Conservation (phyloP, 345 rosid genomes). For the Syzygium grande region DNA sequence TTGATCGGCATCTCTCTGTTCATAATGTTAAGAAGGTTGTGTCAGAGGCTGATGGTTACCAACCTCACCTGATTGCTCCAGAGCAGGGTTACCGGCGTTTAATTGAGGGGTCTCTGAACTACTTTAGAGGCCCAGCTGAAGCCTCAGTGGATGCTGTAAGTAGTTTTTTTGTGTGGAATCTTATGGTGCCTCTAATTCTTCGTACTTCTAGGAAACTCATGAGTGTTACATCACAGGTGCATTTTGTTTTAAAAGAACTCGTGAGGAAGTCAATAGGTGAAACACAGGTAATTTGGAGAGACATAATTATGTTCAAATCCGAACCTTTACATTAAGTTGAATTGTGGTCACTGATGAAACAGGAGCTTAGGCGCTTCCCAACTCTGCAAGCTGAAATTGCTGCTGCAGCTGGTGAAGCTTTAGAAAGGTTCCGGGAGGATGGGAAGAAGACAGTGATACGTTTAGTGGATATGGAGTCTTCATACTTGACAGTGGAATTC, state of each 20-base stretch:
- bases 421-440: conserved; percentile 74
- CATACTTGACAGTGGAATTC: conserved; percentile 75
- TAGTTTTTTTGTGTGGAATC: not conserved
- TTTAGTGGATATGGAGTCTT: conserved; percentile 77
- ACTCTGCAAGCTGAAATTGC: conserved; percentile 66
- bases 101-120: conserved; percentile 54
- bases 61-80: conserved; percentile 83
- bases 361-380: conserved; percentile 80
- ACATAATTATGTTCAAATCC: not conserved
- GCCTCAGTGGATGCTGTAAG: conserved; percentile 88
- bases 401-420: conserved; percentile 50
- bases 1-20: conserved; percentile 75
- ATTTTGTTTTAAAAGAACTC: conserved; percentile 70
- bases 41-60: conserved; percentile 86
- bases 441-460: conserved; percentile 56
- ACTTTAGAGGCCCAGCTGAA: conserved; percentile 84
- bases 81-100: conserved; percentile 82
- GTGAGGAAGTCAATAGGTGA: conserved; percentile 72
- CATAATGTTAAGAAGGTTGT: conserved; percentile 71
- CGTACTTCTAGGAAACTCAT: not conserved
- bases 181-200: not conserved
- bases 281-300: conserved; percentile 39
- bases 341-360: not conserved
- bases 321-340: not conserved
- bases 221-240: conserved; percentile 37